Evolutionary conservation across 192 early-diverging fungal genomes (phyloP), one percentile per base, ranked within the genome.

Genomic region (Chytriomyces sp.): DNA sequence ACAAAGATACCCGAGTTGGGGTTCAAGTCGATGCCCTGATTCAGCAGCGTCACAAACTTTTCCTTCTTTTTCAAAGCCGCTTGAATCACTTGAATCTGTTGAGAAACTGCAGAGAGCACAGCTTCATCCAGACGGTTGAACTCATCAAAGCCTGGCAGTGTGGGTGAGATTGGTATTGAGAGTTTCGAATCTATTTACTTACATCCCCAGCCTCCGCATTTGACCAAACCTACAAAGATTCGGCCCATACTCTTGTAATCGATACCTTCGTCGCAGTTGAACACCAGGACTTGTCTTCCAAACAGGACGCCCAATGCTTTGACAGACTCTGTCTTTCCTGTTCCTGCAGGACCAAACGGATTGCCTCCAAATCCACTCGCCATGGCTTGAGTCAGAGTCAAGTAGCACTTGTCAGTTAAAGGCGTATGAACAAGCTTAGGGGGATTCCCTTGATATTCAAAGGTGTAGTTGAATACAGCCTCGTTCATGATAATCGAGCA

Each of bases 261-360:
- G 57, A 89, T 89, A 4, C 88, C 88, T 78, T 89, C 88, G 62
- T 89, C 88, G 72, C 88, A 89, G 75, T 89, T 89, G 77, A 89
- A 89, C 11, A 89, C 88, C 2, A 89, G 81, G 1, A 88, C 86
- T 77, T 89, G 88, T 50, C 88, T 61, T 64, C 88, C 88, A 76
- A 89, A 87, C 18, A 89, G 71, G 23, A 84, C 84, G 5, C 86
- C 88, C 0, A 89, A 72, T 1, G 88, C 88, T 72, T 89, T 89
- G 0, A 89, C 88, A 0, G 88, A 89, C 67, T 89, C 88, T 2
- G 88, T 89, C 68, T 89, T 89, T 47, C 88, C 88, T 5, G 85
- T 88, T 43, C 88, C 88, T 9, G 88, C 88, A 28, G 88, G 88
- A 18, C 88, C 88, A 77, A 89, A 89, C 8, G 88, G 88, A 80